A percentile compares a stretch with the other conserved stretches of the same genome.
Evolutionary conservation across 345 rosid species (phyloP).

Genomic region (Capsella bursapastoris): DNA sequence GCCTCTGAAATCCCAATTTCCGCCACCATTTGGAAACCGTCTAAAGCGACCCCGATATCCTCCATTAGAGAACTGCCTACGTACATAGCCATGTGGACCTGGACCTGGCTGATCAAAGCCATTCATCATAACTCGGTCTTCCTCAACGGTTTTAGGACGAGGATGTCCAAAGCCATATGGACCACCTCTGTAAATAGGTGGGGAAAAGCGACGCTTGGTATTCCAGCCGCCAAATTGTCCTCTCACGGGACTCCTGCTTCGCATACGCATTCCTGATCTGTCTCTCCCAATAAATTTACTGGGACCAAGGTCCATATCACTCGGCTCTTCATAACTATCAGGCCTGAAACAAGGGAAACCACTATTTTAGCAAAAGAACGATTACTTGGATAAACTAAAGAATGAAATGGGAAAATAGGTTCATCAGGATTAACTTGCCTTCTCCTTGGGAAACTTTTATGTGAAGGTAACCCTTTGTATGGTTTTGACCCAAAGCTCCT

Average conservation of each 20-base stretch:
- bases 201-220: constrained; percentile 45
- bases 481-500: constrained; percentile 14
- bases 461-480: constrained; percentile 41
- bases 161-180: constrained; percentile 41
- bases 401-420: neutral
- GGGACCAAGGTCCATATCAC: constrained; percentile 14
- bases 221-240: constrained; percentile 39
- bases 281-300: constrained; percentile 45
- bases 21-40: constrained; percentile 41
- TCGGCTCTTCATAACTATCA: constrained; percentile 40
- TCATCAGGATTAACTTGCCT: constrained; percentile 45
- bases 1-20: constrained; percentile 18
- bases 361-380: neutral
- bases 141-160: constrained; percentile 44
- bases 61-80: constrained; percentile 46
- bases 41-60: constrained; percentile 48
- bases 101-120: constrained; percentile 40
- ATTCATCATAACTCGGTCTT: constrained; percentile 40
- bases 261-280: constrained; percentile 39
- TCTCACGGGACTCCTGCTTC: constrained; percentile 48
- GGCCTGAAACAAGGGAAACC: constrained; percentile 45
- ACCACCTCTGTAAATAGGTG: constrained; percentile 32
- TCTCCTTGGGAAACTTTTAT: constrained; percentile 41
- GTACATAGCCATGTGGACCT: constrained; percentile 44
- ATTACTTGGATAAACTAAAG: neutral